A percentile compares a stretch with the other conserved stretches of the same genome.
Conservation (phyloP, 2,329 filamentous ascomycete species). For the Colletotrichum sp. region DNA sequence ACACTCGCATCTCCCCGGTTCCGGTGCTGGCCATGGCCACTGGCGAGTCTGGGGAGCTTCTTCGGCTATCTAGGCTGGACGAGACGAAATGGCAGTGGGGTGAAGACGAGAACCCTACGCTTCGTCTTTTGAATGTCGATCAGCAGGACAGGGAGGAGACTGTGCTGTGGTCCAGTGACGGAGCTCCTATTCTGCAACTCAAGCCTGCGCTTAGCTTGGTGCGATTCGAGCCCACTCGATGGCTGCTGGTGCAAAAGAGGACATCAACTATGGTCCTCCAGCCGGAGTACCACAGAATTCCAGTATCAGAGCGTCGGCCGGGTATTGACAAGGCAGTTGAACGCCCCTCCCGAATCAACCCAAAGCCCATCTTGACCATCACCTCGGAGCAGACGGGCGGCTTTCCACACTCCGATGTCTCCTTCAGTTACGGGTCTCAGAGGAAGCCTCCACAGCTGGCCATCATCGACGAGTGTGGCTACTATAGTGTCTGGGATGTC, state of each 20-base stretch:
- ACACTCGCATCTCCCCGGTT: constrained; percentile 27
- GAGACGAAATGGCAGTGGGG: constrained; percentile 62
- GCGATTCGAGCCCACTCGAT: constrained; percentile 45
- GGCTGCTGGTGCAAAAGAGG: constrained; percentile 60
- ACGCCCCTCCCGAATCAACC: constrained; percentile 56
- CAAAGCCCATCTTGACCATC: constrained; percentile 61
- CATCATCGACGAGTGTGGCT: constrained; percentile 68
- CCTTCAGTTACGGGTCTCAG: constrained; percentile 61
- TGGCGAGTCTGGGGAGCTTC: constrained; percentile 62
- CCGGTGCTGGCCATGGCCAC: constrained; percentile 52
- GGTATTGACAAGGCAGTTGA: constrained; percentile 23
- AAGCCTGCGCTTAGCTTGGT: constrained; percentile 50
- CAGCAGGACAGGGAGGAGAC: constrained; percentile 48
- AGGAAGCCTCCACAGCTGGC: constrained; percentile 65
- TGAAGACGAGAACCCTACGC: constrained; percentile 44
- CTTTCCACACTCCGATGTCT: constrained; percentile 63
- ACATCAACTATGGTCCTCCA: constrained; percentile 57
- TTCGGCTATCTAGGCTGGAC: constrained; percentile 59
- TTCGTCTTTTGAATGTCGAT: constrained; percentile 53
- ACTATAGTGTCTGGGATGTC: constrained; percentile 74
- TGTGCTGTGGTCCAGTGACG: constrained; percentile 59
- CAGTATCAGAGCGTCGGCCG: constrained; percentile 28
- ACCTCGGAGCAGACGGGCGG: constrained; percentile 57
- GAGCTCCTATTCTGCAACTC: constrained; percentile 54
- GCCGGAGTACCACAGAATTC: constrained; percentile 51